phyloP scores from a whole-genome alignment of 2,329 filamentous ascomycete genomes.

The Fusarium burgessii region DNA sequence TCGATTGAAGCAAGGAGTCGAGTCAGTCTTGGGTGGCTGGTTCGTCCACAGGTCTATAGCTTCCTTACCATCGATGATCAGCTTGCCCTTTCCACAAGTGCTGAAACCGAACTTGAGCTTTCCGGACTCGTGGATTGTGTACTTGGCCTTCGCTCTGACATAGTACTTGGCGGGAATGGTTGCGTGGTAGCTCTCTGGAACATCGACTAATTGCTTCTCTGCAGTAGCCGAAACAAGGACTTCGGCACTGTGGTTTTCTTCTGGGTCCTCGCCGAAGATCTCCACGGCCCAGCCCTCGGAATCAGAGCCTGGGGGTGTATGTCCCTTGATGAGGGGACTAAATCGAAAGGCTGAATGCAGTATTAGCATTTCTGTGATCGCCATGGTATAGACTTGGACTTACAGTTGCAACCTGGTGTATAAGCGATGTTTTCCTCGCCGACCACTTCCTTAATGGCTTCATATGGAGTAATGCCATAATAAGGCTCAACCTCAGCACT shows the following conservation, averaged over 20 bases:
- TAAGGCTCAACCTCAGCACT: constrained; percentile 52
- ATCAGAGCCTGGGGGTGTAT: not conserved
- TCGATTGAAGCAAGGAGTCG: constrained; percentile 51
- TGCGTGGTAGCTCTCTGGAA: constrained; percentile 33
- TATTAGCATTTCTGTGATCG: not conserved
- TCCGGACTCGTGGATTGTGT: constrained; percentile 7
- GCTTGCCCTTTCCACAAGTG: constrained; percentile 51
- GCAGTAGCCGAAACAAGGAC: constrained; percentile 11
- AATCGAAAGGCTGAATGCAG: constrained; percentile 23
- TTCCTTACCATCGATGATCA: constrained; percentile 50
- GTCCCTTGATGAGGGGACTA: constrained; percentile 29
- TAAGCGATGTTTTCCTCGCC: constrained; percentile 36
- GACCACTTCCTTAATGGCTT: constrained; percentile 47
- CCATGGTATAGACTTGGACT: rapidly evolving
- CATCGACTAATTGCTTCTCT: constrained; percentile 37
- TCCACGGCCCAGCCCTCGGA: constrained; percentile 32
- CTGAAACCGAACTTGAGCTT: constrained; percentile 49
- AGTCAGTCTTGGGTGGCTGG: constrained; percentile 50
- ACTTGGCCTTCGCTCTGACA: constrained; percentile 23
- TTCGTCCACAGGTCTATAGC: constrained; percentile 50
- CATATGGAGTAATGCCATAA: constrained; percentile 50
- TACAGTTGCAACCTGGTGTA: constrained; percentile 39
- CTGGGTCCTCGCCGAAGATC: constrained; percentile 29
- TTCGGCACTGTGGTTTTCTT: not conserved
- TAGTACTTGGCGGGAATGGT: constrained; percentile 32